Evolutionary conservation across 768 basidiomycete genomes (phyloP), one percentile per base, ranked within the genome.

Genomic region (Panus rudis): DNA sequence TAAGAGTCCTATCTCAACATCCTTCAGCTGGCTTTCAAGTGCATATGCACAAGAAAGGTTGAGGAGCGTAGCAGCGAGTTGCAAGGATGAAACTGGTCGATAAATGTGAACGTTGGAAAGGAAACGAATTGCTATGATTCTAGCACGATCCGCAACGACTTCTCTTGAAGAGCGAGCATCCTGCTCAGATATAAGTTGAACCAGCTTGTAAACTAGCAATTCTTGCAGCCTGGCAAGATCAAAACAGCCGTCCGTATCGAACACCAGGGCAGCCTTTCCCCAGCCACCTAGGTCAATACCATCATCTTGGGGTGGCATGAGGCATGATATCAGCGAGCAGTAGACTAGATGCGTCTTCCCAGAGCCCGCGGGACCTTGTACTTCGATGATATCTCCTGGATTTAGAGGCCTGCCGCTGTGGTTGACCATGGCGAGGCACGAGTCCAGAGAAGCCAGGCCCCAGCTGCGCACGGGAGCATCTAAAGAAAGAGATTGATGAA

Each of bases 311-410:
- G 50, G 28, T 17, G 85, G 84, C 10, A 77, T 60, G 42, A 88
- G 65, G 51, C 82, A 79, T 17, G 67, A 70, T 11, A 76, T 61
- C 21, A 85, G 58, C 38, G 88, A 59, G 55, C 76, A 72, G 56
- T 83, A 83, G 21, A 89, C 62, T n/a, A 92, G 63, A 49, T 84
- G 82, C 2, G 84, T 81, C 63, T 92, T 92, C 22, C 86, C 89
- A 5, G 81, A 78, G 21, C 70, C 73, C 4, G 87, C 67, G 2
- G 79, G 74, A 2, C 89, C 89, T 61, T 89, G 82, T 17, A 92
- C 69, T 61, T 87, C 82, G 49, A 91, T 63, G 30, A 85, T 70
- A 57, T 88, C 81, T 26, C 82, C 82, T 35, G 69, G 64, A 34
- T 60, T 49, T 25, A 78, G 53, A 21, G 68, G 58, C 21, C 66